Evolutionary conservation across 2,329 filamentous ascomycete genomes (phyloP), one percentile per base, ranked within the genome.

Genomic region (Eurotiales sp.): DNA sequence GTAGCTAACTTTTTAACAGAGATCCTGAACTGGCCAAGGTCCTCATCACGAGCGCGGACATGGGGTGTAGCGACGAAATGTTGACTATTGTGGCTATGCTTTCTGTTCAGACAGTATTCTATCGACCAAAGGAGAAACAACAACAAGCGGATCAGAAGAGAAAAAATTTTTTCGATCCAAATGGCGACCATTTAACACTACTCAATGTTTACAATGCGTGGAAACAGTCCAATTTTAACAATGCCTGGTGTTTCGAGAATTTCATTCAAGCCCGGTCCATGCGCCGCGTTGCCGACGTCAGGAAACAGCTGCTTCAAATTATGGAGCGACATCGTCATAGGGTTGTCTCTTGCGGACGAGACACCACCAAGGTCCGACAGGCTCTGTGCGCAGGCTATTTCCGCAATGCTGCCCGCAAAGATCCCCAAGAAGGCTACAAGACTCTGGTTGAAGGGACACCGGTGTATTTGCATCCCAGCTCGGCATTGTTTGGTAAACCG

Each of bases 151-250:
- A 99, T 65, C 89, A 96, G 70, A 97, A 97, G 77, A 96, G 96
- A 72, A 80, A 90, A 58, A 96, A 96, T 68, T 99, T 99, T 73
- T 90, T 96, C 72, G 93, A 99, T 63, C 88, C 92, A 0, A 84
- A 90, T 51, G 93, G 93, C 47, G 93, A 99, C 65, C 93, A 99
- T 64, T 78, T 99, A 11, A 99, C 93, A 0, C 78, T 97, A 0
- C 82, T 99, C 39, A 99, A 99, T 61, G 91, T 99, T 0, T 99
- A 95, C 75, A 96, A 96, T 64, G 85, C 82, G n/a, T 99, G 93
- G 93, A 96, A 96, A 68, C 80, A 85, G 40, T 87, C 84, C 56
- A 85, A 86, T 6, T 95, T 83, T 72, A 87, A 84, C 45, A 88
- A 84, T 52, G 85, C 91, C 0, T 99, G 93, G 93, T 97, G 93